Evolutionary conservation across 768 basidiomycete species (phyloP), one percentile per base, ranked within the genome.

Genomic region (Amanita phalloides): DNA sequence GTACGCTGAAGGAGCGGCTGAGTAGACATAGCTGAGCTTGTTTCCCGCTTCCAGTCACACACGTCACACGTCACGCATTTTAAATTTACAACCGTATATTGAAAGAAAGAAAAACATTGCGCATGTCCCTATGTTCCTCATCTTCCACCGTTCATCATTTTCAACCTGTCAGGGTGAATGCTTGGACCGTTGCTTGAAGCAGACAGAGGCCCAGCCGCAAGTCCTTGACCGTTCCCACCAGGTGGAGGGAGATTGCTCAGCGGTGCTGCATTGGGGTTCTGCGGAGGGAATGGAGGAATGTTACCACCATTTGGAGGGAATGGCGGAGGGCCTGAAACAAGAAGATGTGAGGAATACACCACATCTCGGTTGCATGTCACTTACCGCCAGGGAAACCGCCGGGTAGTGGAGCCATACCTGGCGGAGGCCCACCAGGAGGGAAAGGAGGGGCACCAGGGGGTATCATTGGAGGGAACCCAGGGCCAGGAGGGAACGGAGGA

Each of bases 1-100:
- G 93, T 95, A 55, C 96, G 84, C 67, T 97, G 95, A 21, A 99
- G 85, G 48, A 98, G 80, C 25, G 96, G 96, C 66, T 98, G 96
- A 42, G 92, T 96, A 14, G 96, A 98, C 96, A 97, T 99, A 59
- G 56, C 49, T 28, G 10, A 32, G 10, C 10, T 32, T 32, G 32
- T 11, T 32, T 32, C 52, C 30, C 46, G 13, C 6, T 14, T 39
- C 1, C 6, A 6, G 28, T 28, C 38, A 28, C 10, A 20, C 28
- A 2, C 8, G 32, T 52, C 43, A 52, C 51, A 32, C 5, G 7
- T 30, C 32, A 26, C 26, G 6, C 26, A 26, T 26, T 5, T 26
- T 26, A 26, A 32, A 32, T 1, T 32, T 32, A 32, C 32, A 32
- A 1, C 10, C 38, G 51, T 30, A 41, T 30, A 48, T 32, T 25